phyloP scores from a whole-genome alignment of 306 rosid genomes.

The Carpinus fangiana region DNA sequence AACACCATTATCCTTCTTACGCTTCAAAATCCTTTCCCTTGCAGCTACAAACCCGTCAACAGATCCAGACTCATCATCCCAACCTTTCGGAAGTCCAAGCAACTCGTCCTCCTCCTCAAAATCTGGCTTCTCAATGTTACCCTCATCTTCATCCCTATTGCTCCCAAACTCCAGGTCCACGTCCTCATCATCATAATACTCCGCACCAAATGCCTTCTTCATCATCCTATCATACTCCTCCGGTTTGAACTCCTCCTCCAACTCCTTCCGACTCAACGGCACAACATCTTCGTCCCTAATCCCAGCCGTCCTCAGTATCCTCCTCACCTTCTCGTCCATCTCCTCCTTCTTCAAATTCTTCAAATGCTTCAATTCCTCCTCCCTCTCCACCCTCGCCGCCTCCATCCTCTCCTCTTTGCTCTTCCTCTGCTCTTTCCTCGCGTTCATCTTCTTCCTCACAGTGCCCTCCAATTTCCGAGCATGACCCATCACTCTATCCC shows the following conservation, averaged over 20 bases:
- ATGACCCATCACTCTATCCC: slow-evolving; percentile 77
- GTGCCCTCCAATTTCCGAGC: slow-evolving; percentile 70
- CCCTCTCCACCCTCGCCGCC: slow-evolving; percentile 73
- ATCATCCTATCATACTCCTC: slow-evolving; percentile 87
- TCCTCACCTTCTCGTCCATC: slow-evolving; percentile 64
- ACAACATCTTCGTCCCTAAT: slow-evolving; percentile 56
- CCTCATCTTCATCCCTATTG: slow-evolving; percentile 45
- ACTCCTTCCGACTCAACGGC: slow-evolving; percentile 51
- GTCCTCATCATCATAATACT: slow-evolving; percentile 70
- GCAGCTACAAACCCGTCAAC: slow-evolving; percentile 70
- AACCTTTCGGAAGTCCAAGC: slow-evolving; percentile 77
- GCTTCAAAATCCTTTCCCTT: slow-evolving; percentile 54
- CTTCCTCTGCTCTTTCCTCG: slow-evolving; percentile 85
- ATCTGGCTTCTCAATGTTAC: slow-evolving; percentile 71
- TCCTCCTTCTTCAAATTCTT: slow-evolving; percentile 94
- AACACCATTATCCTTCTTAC: slow-evolving; percentile 41
- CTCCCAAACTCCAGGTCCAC: slow-evolving; percentile 52
- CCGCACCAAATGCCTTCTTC: slow-evolving; percentile 65
- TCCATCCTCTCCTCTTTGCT: slow-evolving; percentile 89
- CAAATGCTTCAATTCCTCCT: slow-evolving; percentile 84
- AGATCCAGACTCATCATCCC: slow-evolving; percentile 51
- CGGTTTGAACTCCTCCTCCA: slow-evolving; percentile 84
- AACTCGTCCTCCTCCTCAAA: slow-evolving; percentile 83
- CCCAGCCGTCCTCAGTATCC: slow-evolving; percentile 75
- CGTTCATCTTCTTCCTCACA: slow-evolving; percentile 76